These are phyloP conservation scores for Austroboletus eburneus DNA, from an alignment of 768 basidiomycete genomes.

Conservation along the genomic window DNA sequence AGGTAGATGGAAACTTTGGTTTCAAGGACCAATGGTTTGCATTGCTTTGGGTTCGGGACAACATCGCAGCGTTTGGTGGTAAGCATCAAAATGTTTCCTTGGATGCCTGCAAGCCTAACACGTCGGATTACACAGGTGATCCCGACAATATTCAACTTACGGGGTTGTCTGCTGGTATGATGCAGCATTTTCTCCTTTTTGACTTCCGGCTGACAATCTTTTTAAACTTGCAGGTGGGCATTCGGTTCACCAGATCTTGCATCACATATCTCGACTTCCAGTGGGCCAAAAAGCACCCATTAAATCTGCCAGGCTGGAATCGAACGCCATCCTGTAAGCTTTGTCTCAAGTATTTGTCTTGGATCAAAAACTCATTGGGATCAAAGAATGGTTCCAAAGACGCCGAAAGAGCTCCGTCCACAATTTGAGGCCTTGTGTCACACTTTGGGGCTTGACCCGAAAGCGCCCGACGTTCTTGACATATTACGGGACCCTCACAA, in stretches of 20 bases:
- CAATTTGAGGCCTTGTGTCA: slow-evolving; percentile 63
- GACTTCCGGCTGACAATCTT: neutral
- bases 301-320: slow-evolving; percentile 60
- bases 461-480: slow-evolving; percentile 42
- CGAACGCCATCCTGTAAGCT: slow-evolving; percentile 67
- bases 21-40: slow-evolving; percentile 83
- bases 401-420: slow-evolving; percentile 49
- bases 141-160: slow-evolving; percentile 55
- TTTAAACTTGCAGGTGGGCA: slow-evolving; percentile 53
- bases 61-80: slow-evolving; percentile 69
- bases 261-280: slow-evolving; percentile 62
- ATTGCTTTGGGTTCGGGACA: slow-evolving; percentile 62
- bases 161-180: slow-evolving; percentile 62
- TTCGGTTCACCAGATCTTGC: slow-evolving; percentile 69
- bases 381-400: slow-evolving; percentile 50
- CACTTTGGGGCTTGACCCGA: slow-evolving; percentile 52
- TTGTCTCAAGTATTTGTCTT: neutral
- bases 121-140: slow-evolving; percentile 42
- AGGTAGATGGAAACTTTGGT: slow-evolving; percentile 67
- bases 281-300: slow-evolving; percentile 56
- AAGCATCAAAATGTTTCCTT: slow-evolving; percentile 1
- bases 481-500: slow-evolving; percentile 45
- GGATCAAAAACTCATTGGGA: neutral
- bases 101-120: neutral
- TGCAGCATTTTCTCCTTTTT: neutral